phyloP scores from a whole-genome alignment of 1,139 yeast genomes.

The Suhomyces atakaporum region DNA sequence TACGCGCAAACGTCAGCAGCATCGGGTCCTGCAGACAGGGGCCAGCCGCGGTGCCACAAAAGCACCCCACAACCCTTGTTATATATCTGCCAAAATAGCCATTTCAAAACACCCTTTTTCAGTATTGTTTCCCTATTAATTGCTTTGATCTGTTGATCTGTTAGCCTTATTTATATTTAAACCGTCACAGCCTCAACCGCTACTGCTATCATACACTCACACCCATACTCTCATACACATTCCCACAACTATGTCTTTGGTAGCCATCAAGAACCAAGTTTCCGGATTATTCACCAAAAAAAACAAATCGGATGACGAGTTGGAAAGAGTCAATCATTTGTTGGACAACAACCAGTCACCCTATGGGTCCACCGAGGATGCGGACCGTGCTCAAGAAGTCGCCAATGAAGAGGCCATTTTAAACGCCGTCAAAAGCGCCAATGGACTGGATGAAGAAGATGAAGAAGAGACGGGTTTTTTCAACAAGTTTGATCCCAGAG shows the following conservation, averaged over 20 bases:
- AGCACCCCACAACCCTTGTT: too few species aligned
- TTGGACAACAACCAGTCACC: slow-evolving; percentile 38
- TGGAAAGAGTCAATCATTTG: slow-evolving; percentile 36
- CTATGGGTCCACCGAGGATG: slow-evolving; percentile 39
- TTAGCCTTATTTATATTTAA: too few species aligned
- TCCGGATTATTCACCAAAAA: slow-evolving; percentile 25
- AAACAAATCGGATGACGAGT: slow-evolving; percentile 34
- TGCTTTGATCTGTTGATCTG: too few species aligned
- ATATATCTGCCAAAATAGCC: too few species aligned
- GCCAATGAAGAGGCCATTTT: slow-evolving; percentile 44
- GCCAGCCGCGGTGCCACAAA: too few species aligned
- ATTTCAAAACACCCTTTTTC: too few species aligned
- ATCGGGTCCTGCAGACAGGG: too few species aligned
- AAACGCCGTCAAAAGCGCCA: slow-evolving; percentile 26
- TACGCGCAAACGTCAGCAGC: too few species aligned
- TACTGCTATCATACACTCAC: slow-evolving; percentile 5
- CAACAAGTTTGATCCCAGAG: slow-evolving; percentile 62
- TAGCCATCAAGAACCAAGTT: slow-evolving; percentile 42
- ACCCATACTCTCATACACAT: not conserved
- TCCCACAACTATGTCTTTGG: slow-evolving; percentile 34
- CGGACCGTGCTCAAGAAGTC: slow-evolving; percentile 39
- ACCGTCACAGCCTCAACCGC: slow-evolving; percentile 1
- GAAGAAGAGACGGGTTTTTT: slow-evolving; percentile 36
- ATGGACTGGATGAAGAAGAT: slow-evolving; percentile 25
- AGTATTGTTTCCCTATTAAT: too few species aligned